Evolutionary conservation across 768 basidiomycete species (phyloP).

Genomic region (Amanita inopinata): DNA sequence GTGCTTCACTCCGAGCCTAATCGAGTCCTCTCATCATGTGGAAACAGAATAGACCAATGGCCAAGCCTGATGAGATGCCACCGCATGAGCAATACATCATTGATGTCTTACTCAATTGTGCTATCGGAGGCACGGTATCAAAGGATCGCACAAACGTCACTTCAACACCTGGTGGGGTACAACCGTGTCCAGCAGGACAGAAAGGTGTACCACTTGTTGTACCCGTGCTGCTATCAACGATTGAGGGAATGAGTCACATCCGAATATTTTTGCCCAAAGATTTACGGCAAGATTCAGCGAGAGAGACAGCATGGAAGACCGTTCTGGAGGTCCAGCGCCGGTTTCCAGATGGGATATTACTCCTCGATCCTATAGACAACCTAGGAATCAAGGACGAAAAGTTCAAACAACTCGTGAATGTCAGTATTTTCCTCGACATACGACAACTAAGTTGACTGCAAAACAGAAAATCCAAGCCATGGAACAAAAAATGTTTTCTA

Average conservation of each 20-base stretch:
- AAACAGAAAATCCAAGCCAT: slow-evolving; percentile 82
- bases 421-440: not conserved
- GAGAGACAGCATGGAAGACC: slow-evolving; percentile 85
- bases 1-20: not conserved
- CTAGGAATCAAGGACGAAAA: slow-evolving; percentile 95
- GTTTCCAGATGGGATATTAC: slow-evolving; percentile 77
- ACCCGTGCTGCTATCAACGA: slow-evolving; percentile 78
- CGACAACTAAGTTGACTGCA: not conserved
- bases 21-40: not conserved
- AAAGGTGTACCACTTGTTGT: slow-evolving; percentile 82
- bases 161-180: slow-evolving; percentile 58
- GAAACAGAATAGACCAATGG: slow-evolving; percentile 52
- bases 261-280: slow-evolving; percentile 89
- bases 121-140: slow-evolving; percentile 46
- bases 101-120: slow-evolving; percentile 83
- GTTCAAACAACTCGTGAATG: slow-evolving; percentile 80
- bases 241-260: slow-evolving; percentile 80
- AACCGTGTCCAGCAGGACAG: slow-evolving; percentile 61
- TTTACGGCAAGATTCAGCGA: slow-evolving; percentile 59
- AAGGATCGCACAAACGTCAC: slow-evolving; percentile 48
- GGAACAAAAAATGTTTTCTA: slow-evolving; percentile 77
- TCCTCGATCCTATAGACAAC: slow-evolving; percentile 87
- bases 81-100: slow-evolving; percentile 90
- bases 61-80: slow-evolving; percentile 57
- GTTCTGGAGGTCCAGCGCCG: slow-evolving; percentile 85